Percentiles rank a stretch among this genome's conserved stretches.
Conservation (phyloP, 2,329 filamentous ascomycete genomes). For the Stagonosporopsis rhizophila region DNA sequence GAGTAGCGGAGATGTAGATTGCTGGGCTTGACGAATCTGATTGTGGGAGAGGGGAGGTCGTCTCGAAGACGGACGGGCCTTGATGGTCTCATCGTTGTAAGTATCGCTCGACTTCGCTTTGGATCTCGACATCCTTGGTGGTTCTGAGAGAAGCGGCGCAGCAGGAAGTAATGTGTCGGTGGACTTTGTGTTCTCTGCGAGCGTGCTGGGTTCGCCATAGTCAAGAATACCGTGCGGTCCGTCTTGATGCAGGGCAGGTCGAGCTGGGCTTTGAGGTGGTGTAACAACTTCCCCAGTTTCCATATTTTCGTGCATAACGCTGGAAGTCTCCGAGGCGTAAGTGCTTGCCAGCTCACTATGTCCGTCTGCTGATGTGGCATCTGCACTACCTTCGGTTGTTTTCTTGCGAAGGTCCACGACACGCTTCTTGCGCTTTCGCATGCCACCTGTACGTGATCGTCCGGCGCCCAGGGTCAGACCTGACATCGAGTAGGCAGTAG, state of each 20-base stretch:
- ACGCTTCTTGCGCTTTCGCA: conserved; percentile 81
- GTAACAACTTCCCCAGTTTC: conserved; percentile 43
- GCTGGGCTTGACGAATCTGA: conserved; percentile 41
- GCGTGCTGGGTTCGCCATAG: conserved; percentile 33
- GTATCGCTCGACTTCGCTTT: conserved; percentile 31
- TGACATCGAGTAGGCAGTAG: conserved; percentile 60
- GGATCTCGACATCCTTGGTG: conserved; percentile 32
- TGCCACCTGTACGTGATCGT: conserved; percentile 65
- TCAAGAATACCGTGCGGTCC: conserved; percentile 35
- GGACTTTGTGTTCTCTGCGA: conserved; percentile 24
- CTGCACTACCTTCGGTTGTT: conserved; percentile 57
- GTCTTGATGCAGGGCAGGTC: conserved; percentile 33
- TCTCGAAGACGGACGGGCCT: conserved; percentile 24
- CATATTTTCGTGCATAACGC: conserved; percentile 44
- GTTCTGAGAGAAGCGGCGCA: conserved; percentile 36
- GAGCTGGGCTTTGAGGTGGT: conserved; percentile 40
- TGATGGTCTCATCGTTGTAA: conserved; percentile 12
- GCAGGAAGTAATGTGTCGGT: conserved; percentile 36
- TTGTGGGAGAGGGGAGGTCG: conserved; percentile 41
- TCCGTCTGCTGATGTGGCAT: conserved; percentile 61
- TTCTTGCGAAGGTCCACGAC: conserved; percentile 80
- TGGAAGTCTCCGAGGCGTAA: conserved; percentile 64
- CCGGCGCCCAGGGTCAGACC: conserved; percentile 70
- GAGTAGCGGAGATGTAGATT: conserved; percentile 46
- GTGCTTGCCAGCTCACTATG: conserved; percentile 60